Evolutionary conservation across 1,139 yeast genomes (phyloP).

Genomic region (Protomyces pachydermus): DNA sequence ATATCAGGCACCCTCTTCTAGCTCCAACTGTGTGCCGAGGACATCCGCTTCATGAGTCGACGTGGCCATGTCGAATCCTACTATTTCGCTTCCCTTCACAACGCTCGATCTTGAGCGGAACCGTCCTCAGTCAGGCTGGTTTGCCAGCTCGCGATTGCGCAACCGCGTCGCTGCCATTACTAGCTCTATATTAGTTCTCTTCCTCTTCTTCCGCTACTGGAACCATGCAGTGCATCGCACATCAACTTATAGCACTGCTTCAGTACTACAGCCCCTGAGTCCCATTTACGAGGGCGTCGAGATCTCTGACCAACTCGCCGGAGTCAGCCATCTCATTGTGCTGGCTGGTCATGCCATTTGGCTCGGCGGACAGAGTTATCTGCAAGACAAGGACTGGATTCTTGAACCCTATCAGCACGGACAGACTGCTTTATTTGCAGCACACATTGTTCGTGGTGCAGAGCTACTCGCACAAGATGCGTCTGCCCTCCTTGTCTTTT

Average conservation of each 20-base stretch:
- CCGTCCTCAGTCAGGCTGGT: background rate
- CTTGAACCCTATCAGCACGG: conserved; percentile 63
- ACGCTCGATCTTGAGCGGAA: background rate
- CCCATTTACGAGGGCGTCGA: conserved; percentile 14
- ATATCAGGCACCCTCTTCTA: no score
- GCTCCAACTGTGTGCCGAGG: no score
- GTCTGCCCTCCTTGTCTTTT: conserved; percentile 46
- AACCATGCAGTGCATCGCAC: background rate
- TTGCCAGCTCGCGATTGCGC: conserved; percentile 16
- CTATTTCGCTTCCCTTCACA: conserved; percentile 21
- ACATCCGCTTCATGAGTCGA: no score
- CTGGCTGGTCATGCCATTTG: conserved; percentile 70
- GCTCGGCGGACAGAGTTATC: conserved; percentile 46
- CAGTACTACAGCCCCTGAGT: background rate
- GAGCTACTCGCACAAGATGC: conserved; percentile 38
- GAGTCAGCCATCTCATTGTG: conserved; percentile 44
- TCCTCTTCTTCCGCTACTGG: background rate
- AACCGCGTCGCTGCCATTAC: conserved; percentile 3
- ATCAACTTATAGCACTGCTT: background rate
- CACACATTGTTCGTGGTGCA: conserved; percentile 51
- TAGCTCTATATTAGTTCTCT: background rate
- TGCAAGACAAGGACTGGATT: conserved; percentile 45
- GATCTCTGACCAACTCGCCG: background rate
- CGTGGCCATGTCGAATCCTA: conserved; percentile 8
- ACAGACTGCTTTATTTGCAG: conserved; percentile 63